Evolutionary conservation across 2,329 filamentous ascomycete species (phyloP), one percentile per base, ranked within the genome.

Genomic region (Penicillium sp.): DNA sequence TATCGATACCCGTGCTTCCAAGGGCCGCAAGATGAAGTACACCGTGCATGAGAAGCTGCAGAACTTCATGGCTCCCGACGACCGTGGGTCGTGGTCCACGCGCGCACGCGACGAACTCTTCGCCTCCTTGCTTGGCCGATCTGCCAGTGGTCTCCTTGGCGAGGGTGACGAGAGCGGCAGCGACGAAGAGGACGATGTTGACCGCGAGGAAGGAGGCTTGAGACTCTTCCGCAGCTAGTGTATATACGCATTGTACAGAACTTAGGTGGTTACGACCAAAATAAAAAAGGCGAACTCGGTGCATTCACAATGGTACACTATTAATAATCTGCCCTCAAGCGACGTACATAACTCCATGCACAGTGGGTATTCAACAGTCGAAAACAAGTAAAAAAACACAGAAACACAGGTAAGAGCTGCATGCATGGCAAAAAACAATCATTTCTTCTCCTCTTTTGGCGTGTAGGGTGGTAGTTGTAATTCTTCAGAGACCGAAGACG

Each of bases 1-100:
- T 29, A 90, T 97, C 4, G 94, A 99, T 72, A 92, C 92, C 18
- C 94, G 92, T 71, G 94, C 94, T 0, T 96, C 91, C 71, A 97
- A 97, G 76, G 94, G 94, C 5, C 82, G 94, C 47, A 97, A 97
- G 78, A 84, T 99, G 82, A 83, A 91, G 38, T 99, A 93, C 75
- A 94, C 90, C 14, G 91, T 97, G 43, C 92, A 97, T 70, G 93
- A 97, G 78, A 97, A 97, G 79, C 75, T 99, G 68, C 91, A 96
- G 77, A 97, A 97, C 73, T 97, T 97, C 70, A 97, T 97, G 92
- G 92, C 92, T 10, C 87, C 92, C 0, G 91, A 97, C 71, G 90
- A 96, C 70, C 81, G 90, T 49, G 82, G 88, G 3, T 75, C 73
- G 14, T 99, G 94, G 94, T 89, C 90, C 58, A 86, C 88, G 62